A percentile compares a stretch with the other conserved stretches of the same genome.
Conservation (phyloP, 2,329 filamentous ascomycete species). For the Fusarium fracticaudum region DNA sequence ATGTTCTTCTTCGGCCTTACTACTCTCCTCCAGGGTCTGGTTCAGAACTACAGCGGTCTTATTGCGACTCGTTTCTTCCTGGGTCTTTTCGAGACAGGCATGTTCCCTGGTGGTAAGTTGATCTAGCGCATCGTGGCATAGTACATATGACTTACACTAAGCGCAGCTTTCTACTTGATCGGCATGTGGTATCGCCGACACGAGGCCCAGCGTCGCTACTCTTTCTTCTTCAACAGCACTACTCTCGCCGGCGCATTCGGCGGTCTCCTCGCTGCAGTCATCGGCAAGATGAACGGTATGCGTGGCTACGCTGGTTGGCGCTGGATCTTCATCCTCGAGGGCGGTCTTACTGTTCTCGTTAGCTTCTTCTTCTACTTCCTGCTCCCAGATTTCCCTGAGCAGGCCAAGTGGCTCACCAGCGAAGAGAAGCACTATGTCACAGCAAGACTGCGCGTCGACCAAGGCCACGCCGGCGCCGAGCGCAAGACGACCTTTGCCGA, state of each 20-base stretch:
- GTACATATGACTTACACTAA: constrained; percentile 51
- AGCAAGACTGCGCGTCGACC: constrained; percentile 73
- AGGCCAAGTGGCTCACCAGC: constrained; percentile 76
- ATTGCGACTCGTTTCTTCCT: constrained; percentile 87
- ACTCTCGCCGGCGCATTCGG: constrained; percentile 86
- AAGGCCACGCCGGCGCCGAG: constrained; percentile 73
- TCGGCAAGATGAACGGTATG: constrained; percentile 85
- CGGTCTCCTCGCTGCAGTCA: constrained; percentile 83
- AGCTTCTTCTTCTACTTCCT: constrained; percentile 73
- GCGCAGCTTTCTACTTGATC: constrained; percentile 71
- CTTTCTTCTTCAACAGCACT: constrained; percentile 90
- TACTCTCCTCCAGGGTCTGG: constrained; percentile 79
- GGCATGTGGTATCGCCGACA: constrained; percentile 90
- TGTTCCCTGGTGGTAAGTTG: constrained; percentile 63
- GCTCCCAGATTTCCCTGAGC: constrained; percentile 79
- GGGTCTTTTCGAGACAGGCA: constrained; percentile 78
- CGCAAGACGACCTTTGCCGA: constrained; percentile 68
- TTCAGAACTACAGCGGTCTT: constrained; percentile 79
- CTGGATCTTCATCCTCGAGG: constrained; percentile 87
- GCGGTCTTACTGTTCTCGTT: constrained; percentile 69
- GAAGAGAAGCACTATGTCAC: constrained; percentile 75
- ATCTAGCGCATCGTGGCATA: background rate
- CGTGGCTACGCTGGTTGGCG: constrained; percentile 77
- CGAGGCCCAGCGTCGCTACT: constrained; percentile 91
- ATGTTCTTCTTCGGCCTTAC: constrained; percentile 86